Evolutionary conservation across 78 protist genomes (phyloP).

Genomic region (Dictyostelium citrinum): DNA sequence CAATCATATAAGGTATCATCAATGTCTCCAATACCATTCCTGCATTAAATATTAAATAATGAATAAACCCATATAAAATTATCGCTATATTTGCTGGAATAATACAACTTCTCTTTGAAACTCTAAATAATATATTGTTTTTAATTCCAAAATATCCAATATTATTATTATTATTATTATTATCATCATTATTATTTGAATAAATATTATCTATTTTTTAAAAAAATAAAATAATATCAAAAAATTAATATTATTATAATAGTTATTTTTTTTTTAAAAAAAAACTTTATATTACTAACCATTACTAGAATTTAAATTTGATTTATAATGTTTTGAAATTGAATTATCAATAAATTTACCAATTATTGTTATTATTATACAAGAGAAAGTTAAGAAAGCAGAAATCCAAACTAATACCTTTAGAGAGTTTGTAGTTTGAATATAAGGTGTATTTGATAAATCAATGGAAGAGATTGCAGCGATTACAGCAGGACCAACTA

Average conservation of each 20-base stretch:
- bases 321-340: background rate
- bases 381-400: background rate
- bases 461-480: background rate
- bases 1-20: slow-evolving; percentile 29
- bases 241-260: too few species aligned
- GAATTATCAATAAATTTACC: slow-evolving; percentile 59
- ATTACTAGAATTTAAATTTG: background rate
- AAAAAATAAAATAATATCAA: too few species aligned
- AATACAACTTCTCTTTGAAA: slow-evolving; percentile 23
- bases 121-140: background rate
- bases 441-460: background rate
- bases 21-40: slow-evolving; percentile 66
- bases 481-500: slow-evolving; percentile 31
- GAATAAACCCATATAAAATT: background rate
- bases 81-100: slow-evolving; percentile 37
- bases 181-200: background rate
- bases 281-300: too few species aligned
- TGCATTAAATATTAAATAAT: slow-evolving; percentile 18
- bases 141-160: background rate
- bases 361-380: background rate
- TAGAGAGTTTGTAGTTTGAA: background rate
- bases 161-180: background rate
- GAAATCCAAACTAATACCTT: slow-evolving; percentile 27
- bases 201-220: background rate
- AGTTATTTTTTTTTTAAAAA: background rate